Percentiles rank a stretch among this genome's conserved stretches.
Conservation (phyloP, 2,329 filamentous ascomycete genomes). For the Rosellinia necatrix region DNA sequence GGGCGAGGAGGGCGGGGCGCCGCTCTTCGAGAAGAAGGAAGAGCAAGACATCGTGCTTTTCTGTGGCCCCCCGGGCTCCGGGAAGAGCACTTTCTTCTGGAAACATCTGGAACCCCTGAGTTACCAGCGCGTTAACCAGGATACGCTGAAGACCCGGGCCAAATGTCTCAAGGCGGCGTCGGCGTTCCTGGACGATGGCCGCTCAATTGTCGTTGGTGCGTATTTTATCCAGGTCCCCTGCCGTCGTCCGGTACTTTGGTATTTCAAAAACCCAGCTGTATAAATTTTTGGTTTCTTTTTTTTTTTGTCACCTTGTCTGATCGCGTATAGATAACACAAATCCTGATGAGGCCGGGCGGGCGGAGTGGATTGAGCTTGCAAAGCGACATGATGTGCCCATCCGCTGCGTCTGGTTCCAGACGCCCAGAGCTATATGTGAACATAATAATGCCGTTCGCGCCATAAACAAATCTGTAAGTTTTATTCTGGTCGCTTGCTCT, state of each 20-base stretch:
- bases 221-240: neutral
- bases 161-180: conserved; percentile 75
- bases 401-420: conserved; percentile 84
- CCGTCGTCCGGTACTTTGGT: neutral
- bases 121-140: conserved; percentile 89
- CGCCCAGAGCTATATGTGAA: conserved; percentile 69
- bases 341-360: conserved; percentile 74
- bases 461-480: conserved; percentile 55
- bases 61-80: conserved; percentile 85
- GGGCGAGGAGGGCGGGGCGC: conserved; percentile 31
- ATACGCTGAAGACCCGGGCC: conserved; percentile 75
- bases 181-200: conserved; percentile 65
- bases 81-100: conserved; percentile 92
- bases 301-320: no score
- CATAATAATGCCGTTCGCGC: conserved; percentile 89
- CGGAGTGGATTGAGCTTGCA: conserved; percentile 79
- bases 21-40: conserved; percentile 65
- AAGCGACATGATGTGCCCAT: conserved; percentile 72
- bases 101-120: conserved; percentile 74
- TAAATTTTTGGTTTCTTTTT: no score
- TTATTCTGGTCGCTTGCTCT: neutral
- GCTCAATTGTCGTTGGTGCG: conserved; percentile 77
- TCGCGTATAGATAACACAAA: conserved; percentile 90
- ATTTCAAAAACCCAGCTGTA: no score
- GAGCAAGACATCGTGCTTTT: conserved; percentile 79